Evolutionary conservation across 345 rosid species (phyloP), one percentile per base, ranked within the genome.

Genomic region (Gossypium sturtianum): DNA sequence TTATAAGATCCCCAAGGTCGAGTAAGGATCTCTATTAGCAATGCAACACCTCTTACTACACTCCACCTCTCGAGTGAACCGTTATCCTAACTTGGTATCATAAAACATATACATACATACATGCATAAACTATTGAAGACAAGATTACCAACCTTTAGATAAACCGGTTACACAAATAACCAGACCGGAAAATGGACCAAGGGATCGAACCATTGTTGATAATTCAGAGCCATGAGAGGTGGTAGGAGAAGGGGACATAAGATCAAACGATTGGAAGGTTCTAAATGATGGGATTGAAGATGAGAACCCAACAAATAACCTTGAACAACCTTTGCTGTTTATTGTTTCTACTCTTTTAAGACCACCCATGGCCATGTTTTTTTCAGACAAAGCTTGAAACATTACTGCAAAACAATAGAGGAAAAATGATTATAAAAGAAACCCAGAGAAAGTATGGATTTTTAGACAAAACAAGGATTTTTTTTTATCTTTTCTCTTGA

Each of bases 151-250:
- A 90, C 98, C 97, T 89, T 89, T 94, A 56, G 98, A 94, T 54
- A 94, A 86, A 76, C 98, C 98, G 16, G 97, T 92, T 60, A 92
- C 98, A 61, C 98, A 94, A 19, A 94, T 89, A 51, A 89, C 86
- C 72, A 94, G 92, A 45, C 89, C 87, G 54, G 88, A 77, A 77
- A 94, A 90, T 0, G 97, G 96, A 57, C 86, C 89, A 72, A 64
- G 69, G 27, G 86, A 58, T 17, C 76, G 83, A 77, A 81, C 79
- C 76, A 34, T 34, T 34, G 66, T 60, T 43, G 75, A 44, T 8
- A 82, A 23, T 51, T 77, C 84, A 47, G 91, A 88, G 74, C 74
- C 85, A 59, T 76, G 25, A 16, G 86, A 80, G 59, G 92, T 80
- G 59, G 92, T 80, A 27, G 85, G 68, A 38, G 83, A 83, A 70